Evolutionary conservation across 371 early-diverging fungal species (phyloP), one percentile per base, ranked within the genome.

Genomic region (Mortierella sp.): DNA sequence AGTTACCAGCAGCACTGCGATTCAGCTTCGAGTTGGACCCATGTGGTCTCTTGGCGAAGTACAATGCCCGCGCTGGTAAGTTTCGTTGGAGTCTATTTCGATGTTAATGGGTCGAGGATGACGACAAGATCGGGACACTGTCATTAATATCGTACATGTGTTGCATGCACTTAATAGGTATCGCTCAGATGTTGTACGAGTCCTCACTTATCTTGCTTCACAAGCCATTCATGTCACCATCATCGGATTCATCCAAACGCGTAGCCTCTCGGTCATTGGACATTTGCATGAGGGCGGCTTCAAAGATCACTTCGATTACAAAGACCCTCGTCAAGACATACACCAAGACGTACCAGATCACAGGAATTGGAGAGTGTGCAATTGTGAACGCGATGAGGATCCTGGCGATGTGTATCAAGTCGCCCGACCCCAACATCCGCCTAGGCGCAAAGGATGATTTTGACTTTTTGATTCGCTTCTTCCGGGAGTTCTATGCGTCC

Each of bases 51-150:
- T 32, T 65, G 29, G 74, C 68, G 4, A 49, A 70, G 38, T 68
- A 65, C 21, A 80, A 80, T 27, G 68, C 80, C 27, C 80, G 80
- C 6, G 80, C 75, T 41, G 80, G 80, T 80, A 75, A n/a, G 44
- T 18, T 44, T 82, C 88, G 46, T 38, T 87, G 54, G 82, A 58
- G 24, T 4, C 11, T 32, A 60, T n/a, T n/a, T 29, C 32, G 3
- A 4, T 35, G 35, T 14, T 60, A 41, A 41, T 41, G 6, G 41
- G 14, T 12, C 16, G 11, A 11, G 1, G 78, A 4, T 82, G 88
- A 80, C 82, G 51, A 11, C 4, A 24, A 11, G 35, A 41, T 44
- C 21, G 35, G 18, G 2, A 63, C 7, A 18, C 21, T 65, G 63
- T 38, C 4, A 65, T 21, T 41, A 18, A 38, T 56, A 3, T 35